phyloP scores from a whole-genome alignment of 768 basidiomycete species.

The Lyophyllum decastes region DNA sequence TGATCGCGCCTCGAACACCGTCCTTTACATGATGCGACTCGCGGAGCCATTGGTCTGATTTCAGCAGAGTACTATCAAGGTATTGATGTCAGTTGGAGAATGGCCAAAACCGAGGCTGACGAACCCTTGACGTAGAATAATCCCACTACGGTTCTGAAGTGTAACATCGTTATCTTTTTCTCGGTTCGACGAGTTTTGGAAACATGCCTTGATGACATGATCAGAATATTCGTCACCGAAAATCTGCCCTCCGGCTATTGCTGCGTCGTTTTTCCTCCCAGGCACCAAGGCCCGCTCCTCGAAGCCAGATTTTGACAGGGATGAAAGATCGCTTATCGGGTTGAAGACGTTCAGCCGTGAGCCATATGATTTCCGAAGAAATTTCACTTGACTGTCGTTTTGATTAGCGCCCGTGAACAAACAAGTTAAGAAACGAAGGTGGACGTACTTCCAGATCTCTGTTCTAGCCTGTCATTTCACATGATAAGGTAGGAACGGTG shows the following conservation, averaged over 20 bases:
- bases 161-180: neutral
- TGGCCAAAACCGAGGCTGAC: slow-evolving; percentile 13
- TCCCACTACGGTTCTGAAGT: slow-evolving; percentile 81
- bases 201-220: slow-evolving; percentile 80
- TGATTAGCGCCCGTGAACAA: neutral
- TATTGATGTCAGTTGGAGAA: neutral
- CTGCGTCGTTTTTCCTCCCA: slow-evolving; percentile 74
- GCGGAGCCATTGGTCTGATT: slow-evolving; percentile 90
- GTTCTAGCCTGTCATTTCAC: slow-evolving; percentile 57
- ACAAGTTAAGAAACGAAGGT: neutral
- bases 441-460: slow-evolving; percentile 89
- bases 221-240: slow-evolving; percentile 95
- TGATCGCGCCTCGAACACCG: slow-evolving; percentile 89
- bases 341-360: slow-evolving; percentile 88
- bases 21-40: slow-evolving; percentile 67
- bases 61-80: slow-evolving; percentile 69
- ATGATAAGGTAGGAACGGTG: neutral
- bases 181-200: neutral
- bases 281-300: slow-evolving; percentile 57
- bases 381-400: slow-evolving; percentile 72
- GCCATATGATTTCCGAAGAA: slow-evolving; percentile 79
- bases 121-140: slow-evolving; percentile 88
- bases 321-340: slow-evolving; percentile 86
- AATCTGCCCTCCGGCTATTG: slow-evolving; percentile 79
- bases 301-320: slow-evolving; percentile 70